Base-by-base conservation (phyloP, 345 rosid genomes). In the Eutrema japonicum region DNA sequence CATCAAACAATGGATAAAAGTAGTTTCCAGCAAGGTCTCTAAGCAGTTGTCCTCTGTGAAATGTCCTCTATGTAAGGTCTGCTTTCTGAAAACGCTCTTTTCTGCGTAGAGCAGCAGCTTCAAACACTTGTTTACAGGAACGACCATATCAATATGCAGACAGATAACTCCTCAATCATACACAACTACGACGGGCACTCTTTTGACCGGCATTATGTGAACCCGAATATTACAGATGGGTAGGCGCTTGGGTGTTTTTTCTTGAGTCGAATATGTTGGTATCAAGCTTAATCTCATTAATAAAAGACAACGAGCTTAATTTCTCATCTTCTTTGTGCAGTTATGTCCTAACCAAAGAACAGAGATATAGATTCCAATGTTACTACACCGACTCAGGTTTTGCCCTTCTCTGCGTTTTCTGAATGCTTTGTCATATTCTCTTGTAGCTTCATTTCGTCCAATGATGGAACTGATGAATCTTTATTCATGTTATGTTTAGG, bases 21-120 rank as follows among this genome's bases (percentile, higher is more conserved):
- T 92, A 43, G 86, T 86, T 65, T 80, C 87, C 5, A 71, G 82
- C 77, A 88, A 86, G 78, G 83, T 78, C 49, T 73, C 82, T 29
- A 65, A 73, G 68, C 66, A 70, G n/a, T 74, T 82, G 2, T 73
- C 85, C 18, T 87, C 90, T 50, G 74, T 90, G 6, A 83, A 80
- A 51, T 95, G 99, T 73, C 99, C 99, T 60, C 64, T 92, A 48
- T 95, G 99, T 84, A 95, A 92, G 97, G 96, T 92, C 61, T 77
- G 82, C 63, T 59, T 75, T 46, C 2, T 38, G 49, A 10, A 32
- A 35, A 26, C 10, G 10, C n/a, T 65, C 0, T 65, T 32, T 65
- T 58, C 4, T 40, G 3, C 8, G 32, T 59, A 50, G 1, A 42
- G 37, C 10, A 42, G 37, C 10, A 59, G 1, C 8, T 33, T 64